Conservation (phyloP, 2,329 filamentous ascomycete species). For the Fusarium equiseti region DNA sequence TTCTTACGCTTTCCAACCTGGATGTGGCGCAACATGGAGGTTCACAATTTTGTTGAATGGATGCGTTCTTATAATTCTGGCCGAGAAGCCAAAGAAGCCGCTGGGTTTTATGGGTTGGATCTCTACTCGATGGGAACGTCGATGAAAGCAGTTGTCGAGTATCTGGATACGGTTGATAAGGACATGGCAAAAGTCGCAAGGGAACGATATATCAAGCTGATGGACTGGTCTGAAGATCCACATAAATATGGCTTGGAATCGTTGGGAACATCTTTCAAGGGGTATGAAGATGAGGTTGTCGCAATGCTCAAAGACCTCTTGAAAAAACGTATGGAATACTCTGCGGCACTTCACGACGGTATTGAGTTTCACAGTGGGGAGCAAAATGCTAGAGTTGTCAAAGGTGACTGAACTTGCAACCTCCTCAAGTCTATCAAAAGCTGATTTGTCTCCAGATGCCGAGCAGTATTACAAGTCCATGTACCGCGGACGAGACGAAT, state of each 20-base stretch:
- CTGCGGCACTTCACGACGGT: constrained; percentile 4
- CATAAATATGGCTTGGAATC: constrained; percentile 35
- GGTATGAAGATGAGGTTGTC: constrained; percentile 23
- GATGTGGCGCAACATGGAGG: constrained; percentile 39
- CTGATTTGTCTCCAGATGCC: constrained; percentile 11
- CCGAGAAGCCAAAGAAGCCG: constrained; percentile 2
- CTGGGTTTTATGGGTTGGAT: constrained; percentile 26
- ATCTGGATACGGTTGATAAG: constrained; percentile 30
- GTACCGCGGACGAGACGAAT: constrained; percentile 29
- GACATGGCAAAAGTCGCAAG: constrained; percentile 32
- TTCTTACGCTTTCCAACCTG: constrained; percentile 30
- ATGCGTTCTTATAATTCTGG: constrained; percentile 25
- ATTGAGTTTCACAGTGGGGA: constrained; percentile 29
- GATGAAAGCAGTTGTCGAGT: constrained; percentile 30
- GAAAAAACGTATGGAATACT: constrained; percentile 23
- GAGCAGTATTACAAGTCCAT: constrained; percentile 35
- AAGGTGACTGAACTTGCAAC: not conserved
- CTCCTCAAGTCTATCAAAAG: not conserved
- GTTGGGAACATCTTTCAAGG: constrained; percentile 23
- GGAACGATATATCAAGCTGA: constrained; percentile 17
- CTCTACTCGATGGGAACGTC: constrained; percentile 33
- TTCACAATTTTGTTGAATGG: constrained; percentile 34
- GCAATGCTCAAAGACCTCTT: constrained; percentile 23
- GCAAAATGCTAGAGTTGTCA: constrained; percentile 32
- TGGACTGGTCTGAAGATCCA: constrained; percentile 28